Evolutionary conservation across 2,329 filamentous ascomycete genomes (phyloP), one percentile per base, ranked within the genome.

Genomic region (Akanthomyces dipterigenus): DNA sequence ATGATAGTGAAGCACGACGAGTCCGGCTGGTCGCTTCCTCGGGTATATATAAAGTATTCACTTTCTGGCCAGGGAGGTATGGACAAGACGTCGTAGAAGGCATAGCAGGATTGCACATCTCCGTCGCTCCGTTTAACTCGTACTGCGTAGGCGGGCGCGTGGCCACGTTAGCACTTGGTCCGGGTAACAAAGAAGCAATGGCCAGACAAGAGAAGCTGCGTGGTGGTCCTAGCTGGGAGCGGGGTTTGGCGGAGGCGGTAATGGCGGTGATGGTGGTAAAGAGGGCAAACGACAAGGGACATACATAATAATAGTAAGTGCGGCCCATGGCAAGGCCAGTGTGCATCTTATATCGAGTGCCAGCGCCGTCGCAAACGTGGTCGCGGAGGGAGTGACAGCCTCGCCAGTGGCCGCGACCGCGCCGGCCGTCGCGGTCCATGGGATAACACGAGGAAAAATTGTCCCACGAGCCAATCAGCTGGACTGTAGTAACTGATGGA

Each of bases 251-350:
- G n/a, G n/a, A 24, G 36, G 20, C 38, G 11, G 45, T 18, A 26
- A 50, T 36, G 45, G 20, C 36, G 50, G 43, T 45, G 62, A 40
- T 34, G 22, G 64, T 56, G 56, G 31, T 34, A 34, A 58, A 60
- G 65, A 63, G 43, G 63, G 48, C 24, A 55, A 49, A 55, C 53
- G 34, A 46, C 34, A 26, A 53, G 40, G 53, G 49, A 81, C 89
- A 76, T 79, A 96, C 91, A 76, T 95, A 97, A 80, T 96, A 98
- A 82, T 93, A 97, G 75, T 97, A 97, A 18, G 88, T 95, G 63
- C 89, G 86, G 49, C 93, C 93, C 90, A 96, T 96, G 74, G 89
- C 95, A 65, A 97, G 81, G 57, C 89, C 93, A 62, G 92, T 92
- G 67, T 84, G 84, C 68, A 91, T 84, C 77, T 80, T 67, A 51